These are phyloP conservation scores for Colletotrichum sublineola DNA, from an alignment of 2,329 filamentous ascomycete species.

Conservation along the genomic window DNA sequence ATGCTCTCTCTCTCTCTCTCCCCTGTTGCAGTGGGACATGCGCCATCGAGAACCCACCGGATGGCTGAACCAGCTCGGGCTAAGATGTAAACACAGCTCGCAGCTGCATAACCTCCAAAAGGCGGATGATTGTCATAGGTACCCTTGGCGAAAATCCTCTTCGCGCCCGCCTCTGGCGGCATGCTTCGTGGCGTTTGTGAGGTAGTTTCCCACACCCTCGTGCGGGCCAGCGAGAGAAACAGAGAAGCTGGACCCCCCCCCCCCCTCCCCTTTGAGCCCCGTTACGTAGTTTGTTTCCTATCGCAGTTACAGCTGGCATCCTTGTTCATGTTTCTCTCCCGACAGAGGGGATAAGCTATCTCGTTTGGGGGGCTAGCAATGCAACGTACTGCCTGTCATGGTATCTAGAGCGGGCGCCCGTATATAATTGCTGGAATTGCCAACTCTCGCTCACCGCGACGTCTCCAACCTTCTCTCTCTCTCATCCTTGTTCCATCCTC, in stretches of 20 bases:
- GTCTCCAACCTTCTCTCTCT: neutral
- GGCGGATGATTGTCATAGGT: neutral
- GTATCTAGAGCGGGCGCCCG: neutral
- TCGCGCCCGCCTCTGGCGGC: neutral
- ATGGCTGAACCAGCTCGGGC: neutral
- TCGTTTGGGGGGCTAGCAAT: neutral
- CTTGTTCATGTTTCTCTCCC: constrained; percentile 2
- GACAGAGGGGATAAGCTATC: constrained; percentile 27
- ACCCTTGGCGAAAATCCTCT: neutral
- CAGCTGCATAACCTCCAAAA: neutral
- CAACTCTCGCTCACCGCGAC: neutral
- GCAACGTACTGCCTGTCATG: neutral
- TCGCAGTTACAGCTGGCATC: constrained; percentile 16
- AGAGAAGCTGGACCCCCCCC: neutral
- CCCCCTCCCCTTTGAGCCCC: neutral
- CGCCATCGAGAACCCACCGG: neutral
- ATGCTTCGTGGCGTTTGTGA: constrained; percentile 21
- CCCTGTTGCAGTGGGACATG: neutral
- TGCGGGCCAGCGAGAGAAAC: neutral
- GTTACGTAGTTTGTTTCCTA: constrained; percentile 5
- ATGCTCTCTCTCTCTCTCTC: no score
- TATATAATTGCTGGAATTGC: constrained; percentile 23
- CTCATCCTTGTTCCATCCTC: neutral
- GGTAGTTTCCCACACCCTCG: neutral
- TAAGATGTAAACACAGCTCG: neutral